Percentiles rank a stretch among this genome's conserved stretches.
phyloP scores from a whole-genome alignment of 768 basidiomycete genomes.

The Boletus coccyginus region DNA sequence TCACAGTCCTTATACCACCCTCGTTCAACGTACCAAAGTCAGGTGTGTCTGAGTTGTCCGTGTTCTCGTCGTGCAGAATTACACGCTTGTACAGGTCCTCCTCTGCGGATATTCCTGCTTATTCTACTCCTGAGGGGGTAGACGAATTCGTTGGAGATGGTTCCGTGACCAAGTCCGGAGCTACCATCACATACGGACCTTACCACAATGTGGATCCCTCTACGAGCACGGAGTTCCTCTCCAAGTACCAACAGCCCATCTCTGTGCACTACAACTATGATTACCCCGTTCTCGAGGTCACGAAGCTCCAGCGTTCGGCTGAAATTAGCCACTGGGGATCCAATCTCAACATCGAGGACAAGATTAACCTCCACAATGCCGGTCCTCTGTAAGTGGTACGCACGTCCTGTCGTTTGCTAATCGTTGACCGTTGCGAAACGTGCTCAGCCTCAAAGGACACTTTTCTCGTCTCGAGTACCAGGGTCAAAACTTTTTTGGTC shows the following conservation, averaged over 20 bases:
- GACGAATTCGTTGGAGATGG: constrained; percentile 59
- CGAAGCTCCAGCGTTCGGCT: constrained; percentile 66
- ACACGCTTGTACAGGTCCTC: constrained; percentile 50
- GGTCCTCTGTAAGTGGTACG: constrained; percentile 73
- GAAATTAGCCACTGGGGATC: constrained; percentile 98
- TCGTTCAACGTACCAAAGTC: constrained; percentile 83
- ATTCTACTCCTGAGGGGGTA: constrained; percentile 62
- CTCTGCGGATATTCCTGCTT: constrained; percentile 65
- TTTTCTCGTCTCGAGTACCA: constrained; percentile 93
- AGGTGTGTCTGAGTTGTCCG: constrained; percentile 48
- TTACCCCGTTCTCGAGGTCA: constrained; percentile 77
- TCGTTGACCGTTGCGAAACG: background rate
- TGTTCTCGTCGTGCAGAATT: background rate
- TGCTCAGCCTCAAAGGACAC: constrained; percentile 81
- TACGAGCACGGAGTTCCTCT: constrained; percentile 51
- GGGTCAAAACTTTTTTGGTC: constrained; percentile 65
- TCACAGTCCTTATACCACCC: constrained; percentile 78
- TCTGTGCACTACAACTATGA: constrained; percentile 79
- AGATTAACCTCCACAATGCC: constrained; percentile 80
- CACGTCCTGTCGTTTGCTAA: background rate
- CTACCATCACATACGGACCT: constrained; percentile 86
- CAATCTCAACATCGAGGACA: constrained; percentile 91
- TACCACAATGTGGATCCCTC: constrained; percentile 74
- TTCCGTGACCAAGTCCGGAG: constrained; percentile 67
- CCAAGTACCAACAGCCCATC: constrained; percentile 61